Conservation (phyloP, 805 yeast genomes). For the Lachancea kluyveri region DNA sequence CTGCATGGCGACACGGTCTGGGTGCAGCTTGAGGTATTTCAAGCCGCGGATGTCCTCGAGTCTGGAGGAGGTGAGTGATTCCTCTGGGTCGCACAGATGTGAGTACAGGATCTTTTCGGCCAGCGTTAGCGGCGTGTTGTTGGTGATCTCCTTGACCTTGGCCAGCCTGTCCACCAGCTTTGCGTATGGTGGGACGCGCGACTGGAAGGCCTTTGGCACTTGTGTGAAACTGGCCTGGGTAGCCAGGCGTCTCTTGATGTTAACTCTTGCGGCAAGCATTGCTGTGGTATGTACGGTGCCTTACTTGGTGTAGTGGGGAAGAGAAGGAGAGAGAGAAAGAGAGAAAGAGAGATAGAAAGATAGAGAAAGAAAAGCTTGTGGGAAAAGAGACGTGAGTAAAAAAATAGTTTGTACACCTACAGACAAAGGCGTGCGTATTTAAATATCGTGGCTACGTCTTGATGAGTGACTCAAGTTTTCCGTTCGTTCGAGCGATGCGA, state of each 20-base stretch:
- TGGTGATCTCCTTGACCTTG: constrained; percentile 58
- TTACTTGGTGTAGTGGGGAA: constrained; percentile 1
- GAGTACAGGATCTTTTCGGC: constrained; percentile 94
- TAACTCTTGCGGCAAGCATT: constrained; percentile 24
- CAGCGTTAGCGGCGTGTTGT: constrained; percentile 73
- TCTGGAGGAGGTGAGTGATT: constrained; percentile 52
- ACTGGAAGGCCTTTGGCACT: constrained; percentile 56
- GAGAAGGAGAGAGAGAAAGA: neutral
- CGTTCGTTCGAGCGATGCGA: no score
- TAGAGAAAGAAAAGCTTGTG: no score
- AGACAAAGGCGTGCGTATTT: no score
- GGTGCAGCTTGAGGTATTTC: constrained; percentile 85
- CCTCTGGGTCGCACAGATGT: constrained; percentile 85
- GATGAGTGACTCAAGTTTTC: no score
- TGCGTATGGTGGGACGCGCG: constrained; percentile 85
- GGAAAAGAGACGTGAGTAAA: no score
- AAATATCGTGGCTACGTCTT: no score
- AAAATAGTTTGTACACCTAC: no score
- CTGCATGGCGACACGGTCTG: constrained; percentile 99
- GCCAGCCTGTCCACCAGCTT: constrained; percentile 60
- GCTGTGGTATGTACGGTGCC: no score
- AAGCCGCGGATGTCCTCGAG: constrained; percentile 68
- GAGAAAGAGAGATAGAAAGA: neutral
- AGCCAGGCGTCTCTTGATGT: constrained; percentile 20
- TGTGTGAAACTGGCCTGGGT: constrained; percentile 18